Evolutionary conservation across 345 rosid genomes (phyloP).

Genomic region (rapeseed (Brassica napus)): DNA sequence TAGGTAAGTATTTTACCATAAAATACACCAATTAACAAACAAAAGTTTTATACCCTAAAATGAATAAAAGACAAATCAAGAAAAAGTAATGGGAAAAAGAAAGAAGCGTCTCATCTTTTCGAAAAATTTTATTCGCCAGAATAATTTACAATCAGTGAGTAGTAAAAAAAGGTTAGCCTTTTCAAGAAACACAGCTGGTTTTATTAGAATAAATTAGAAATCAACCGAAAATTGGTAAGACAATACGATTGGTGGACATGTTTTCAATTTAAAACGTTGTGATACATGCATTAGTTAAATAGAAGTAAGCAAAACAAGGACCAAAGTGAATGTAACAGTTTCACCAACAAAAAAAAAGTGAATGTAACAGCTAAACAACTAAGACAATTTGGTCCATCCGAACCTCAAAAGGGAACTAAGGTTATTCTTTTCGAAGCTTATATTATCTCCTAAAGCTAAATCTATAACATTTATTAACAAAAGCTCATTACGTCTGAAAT

Average conservation of each 20-base stretch:
- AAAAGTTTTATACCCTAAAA: not conserved
- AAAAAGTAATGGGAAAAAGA: not conserved
- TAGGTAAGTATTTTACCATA: conserved; percentile 4
- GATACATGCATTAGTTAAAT: not conserved
- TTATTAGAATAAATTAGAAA: not conserved
- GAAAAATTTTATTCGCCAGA: conserved; percentile 7
- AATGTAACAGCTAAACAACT: conserved; percentile 20
- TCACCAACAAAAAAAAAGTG: no score
- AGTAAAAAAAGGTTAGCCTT: conserved; percentile 5
- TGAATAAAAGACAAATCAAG: not conserved
- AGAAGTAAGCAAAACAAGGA: conserved; percentile 14
- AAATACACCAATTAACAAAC: conserved; percentile 3
- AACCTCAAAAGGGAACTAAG: conserved; percentile 23
- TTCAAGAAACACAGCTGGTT: conserved; percentile 1
- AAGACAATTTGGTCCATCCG: conserved; percentile 25
- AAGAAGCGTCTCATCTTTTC: conserved; percentile 2
- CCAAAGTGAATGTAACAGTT: conserved; percentile 26
- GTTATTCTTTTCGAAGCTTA: conserved; percentile 20
- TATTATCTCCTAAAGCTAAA: not conserved
- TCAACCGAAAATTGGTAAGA: not conserved
- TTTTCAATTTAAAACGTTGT: not conserved
- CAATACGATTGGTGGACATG: conserved; percentile 4
- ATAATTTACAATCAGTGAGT: not conserved
- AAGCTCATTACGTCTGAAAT: not conserved
- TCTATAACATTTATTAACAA: not conserved